These are phyloP conservation scores for Euphrasia arctica DNA, from an alignment of 305 asterid genomes.

Conservation along the genomic window DNA sequence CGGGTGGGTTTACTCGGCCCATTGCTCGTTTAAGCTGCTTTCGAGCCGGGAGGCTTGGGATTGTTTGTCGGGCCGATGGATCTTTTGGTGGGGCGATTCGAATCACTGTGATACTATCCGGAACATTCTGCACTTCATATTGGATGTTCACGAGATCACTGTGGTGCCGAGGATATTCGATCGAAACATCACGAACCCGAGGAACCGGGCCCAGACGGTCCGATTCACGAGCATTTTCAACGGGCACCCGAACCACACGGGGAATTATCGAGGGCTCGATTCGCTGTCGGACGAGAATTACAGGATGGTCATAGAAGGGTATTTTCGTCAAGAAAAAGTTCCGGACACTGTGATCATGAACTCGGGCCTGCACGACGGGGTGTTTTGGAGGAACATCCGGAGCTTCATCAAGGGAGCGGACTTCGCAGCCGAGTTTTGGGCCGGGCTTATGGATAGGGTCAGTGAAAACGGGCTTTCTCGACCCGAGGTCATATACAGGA, in stretches of 20 bases:
- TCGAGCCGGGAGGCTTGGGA: constrained; percentile 61
- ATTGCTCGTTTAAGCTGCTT: constrained; percentile 81
- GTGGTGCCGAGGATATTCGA: constrained; percentile 68
- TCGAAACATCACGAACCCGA: constrained; percentile 75
- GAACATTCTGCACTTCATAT: constrained; percentile 68
- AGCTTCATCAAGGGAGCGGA: constrained; percentile 69
- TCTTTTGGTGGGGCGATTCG: constrained; percentile 99
- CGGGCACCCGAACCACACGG: constrained; percentile 64
- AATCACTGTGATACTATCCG: constrained; percentile 90
- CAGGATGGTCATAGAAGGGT: constrained; percentile 44
- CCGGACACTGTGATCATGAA: constrained; percentile 91
- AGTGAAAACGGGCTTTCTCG: constrained; percentile 36
- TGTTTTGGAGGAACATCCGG: constrained; percentile 60
- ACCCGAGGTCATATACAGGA: constrained; percentile 76
- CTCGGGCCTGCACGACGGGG: constrained; percentile 88
- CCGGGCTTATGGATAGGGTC: constrained; percentile 51
- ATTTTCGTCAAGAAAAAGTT: constrained; percentile 43
- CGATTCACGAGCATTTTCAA: constrained; percentile 88
- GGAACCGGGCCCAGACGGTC: constrained; percentile 50
- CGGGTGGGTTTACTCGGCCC: constrained; percentile 91
- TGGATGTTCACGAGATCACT: constrained; percentile 43
- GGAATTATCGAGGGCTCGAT: constrained; percentile 74
- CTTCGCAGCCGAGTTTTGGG: constrained; percentile 77
- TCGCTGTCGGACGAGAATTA: constrained; percentile 52
- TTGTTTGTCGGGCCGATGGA: constrained; percentile 66